Percentiles rank a stretch among this genome's conserved stretches.
These are phyloP conservation scores for Paspalum vaginatum DNA, from an alignment of 176 grass and related monocot species.

Conservation along the genomic window DNA sequence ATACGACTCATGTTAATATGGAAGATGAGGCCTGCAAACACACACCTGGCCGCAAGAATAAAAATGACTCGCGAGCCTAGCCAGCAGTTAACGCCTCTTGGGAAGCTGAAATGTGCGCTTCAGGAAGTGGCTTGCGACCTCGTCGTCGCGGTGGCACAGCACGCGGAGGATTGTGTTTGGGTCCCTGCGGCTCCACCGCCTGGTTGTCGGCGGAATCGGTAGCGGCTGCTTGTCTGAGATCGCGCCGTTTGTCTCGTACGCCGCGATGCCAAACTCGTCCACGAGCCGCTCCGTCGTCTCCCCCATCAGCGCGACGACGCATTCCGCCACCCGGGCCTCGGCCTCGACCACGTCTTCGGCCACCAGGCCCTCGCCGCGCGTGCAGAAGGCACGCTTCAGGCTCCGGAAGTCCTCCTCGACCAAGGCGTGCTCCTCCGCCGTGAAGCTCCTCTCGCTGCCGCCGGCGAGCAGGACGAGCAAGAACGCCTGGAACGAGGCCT, in stretches of 20 bases:
- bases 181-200: conserved; percentile 58
- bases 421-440: conserved; percentile 46
- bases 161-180: conserved; percentile 66
- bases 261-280: conserved; percentile 52
- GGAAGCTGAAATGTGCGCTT: conserved; percentile 69
- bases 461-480: conserved; percentile 61
- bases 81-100: conserved; percentile 52
- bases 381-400: conserved; percentile 70
- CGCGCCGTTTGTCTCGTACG: conserved; percentile 23
- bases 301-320: conserved; percentile 61
- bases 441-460: conserved; percentile 51
- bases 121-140: conserved; percentile 60
- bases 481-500: conserved; percentile 66
- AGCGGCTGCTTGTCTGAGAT: conserved; percentile 26
- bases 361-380: conserved; percentile 60
- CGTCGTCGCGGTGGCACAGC: conserved; percentile 67
- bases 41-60: neutral
- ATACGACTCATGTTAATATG: neutral
- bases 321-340: conserved; percentile 50
- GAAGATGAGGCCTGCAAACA: conserved; percentile 16
- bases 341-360: conserved; percentile 58
- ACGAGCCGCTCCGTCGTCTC: conserved; percentile 58
- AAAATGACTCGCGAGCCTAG: neutral
- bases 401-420: conserved; percentile 61
- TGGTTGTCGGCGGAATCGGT: conserved; percentile 50